phyloP scores from a whole-genome alignment of 495 filamentous ascomycete genomes.

The Podospora pseudopauciseta region DNA sequence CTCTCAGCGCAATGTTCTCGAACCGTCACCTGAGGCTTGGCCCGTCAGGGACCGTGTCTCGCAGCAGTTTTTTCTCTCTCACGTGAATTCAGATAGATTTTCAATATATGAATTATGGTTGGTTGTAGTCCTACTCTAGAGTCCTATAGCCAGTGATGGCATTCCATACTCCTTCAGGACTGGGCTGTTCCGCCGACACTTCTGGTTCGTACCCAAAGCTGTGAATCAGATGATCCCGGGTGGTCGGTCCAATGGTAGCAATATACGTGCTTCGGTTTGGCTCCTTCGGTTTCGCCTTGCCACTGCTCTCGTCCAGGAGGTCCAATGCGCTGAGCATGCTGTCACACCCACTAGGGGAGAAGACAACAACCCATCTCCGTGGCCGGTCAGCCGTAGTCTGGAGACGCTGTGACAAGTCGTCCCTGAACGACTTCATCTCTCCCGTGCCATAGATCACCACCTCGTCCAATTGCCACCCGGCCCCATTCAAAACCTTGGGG shows the following conservation, averaged over 20 bases:
- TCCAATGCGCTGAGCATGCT: constrained; percentile 69
- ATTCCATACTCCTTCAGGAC: constrained; percentile 73
- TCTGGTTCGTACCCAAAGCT: constrained; percentile 71
- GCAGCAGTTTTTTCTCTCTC: neutral
- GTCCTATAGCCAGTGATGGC: constrained; percentile 57
- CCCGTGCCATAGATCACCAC: constrained; percentile 80
- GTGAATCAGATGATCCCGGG: constrained; percentile 64
- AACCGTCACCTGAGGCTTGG: constrained; percentile 1
- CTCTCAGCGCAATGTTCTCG: neutral
- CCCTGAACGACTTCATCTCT: constrained; percentile 69
- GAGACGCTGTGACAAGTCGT: constrained; percentile 54
- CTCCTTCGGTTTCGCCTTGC: constrained; percentile 38
- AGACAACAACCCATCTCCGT: constrained; percentile 81
- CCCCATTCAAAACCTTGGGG: constrained; percentile 66
- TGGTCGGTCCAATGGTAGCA: constrained; percentile 93
- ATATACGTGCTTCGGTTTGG: constrained; percentile 50
- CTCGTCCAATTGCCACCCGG: constrained; percentile 61
- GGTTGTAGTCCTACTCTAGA: neutral
- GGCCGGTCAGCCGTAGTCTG: constrained; percentile 36
- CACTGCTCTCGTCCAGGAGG: constrained; percentile 48
- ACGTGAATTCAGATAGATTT: neutral
- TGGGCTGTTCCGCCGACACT: constrained; percentile 78
- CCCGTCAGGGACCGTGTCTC: neutral
- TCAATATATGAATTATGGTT: neutral
- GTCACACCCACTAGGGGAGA: constrained; percentile 85